Conservation (phyloP, 208 protist species). For the Trypanosoma scelopori region DNA sequence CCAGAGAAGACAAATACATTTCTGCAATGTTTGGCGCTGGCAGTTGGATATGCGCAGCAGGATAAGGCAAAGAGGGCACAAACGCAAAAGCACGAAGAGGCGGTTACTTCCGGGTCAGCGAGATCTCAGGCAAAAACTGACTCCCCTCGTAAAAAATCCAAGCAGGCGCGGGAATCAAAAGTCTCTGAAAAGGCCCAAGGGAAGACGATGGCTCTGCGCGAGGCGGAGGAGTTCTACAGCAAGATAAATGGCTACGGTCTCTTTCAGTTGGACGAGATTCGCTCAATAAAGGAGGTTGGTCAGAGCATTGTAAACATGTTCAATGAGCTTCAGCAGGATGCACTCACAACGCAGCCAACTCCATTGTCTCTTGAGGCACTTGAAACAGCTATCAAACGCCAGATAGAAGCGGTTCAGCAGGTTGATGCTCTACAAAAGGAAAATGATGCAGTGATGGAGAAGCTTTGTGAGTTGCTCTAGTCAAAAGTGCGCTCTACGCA, state of each 20-base stretch:
- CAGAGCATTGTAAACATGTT: constrained; percentile 81
- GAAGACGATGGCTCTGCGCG: constrained; percentile 16
- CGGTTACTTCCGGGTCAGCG: not conserved
- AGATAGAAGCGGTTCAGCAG: constrained; percentile 72
- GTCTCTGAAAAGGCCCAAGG: constrained; percentile 5
- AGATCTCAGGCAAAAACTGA: not conserved
- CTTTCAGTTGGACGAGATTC: constrained; percentile 49
- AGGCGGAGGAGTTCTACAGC: constrained; percentile 38
- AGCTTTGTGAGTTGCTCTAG: constrained; percentile 48
- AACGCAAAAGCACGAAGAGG: constrained; percentile 8
- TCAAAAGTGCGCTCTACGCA: constrained; percentile 19
- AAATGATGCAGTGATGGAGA: constrained; percentile 60
- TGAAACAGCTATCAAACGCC: constrained; percentile 74
- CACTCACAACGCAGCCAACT: constrained; percentile 44
- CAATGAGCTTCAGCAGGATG: constrained; percentile 53
- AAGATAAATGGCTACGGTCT: constrained; percentile 62
- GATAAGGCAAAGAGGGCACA: constrained; percentile 52
- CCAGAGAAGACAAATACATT: constrained; percentile 90
- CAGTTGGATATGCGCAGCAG: constrained; percentile 75
- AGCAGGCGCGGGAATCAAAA: constrained; percentile 13
- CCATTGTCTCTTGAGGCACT: constrained; percentile 63
- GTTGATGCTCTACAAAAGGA: constrained; percentile 52
- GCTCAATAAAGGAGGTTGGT: constrained; percentile 38
- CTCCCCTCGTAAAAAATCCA: not conserved
- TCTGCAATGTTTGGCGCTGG: constrained; percentile 77